phyloP scores from a whole-genome alignment of 2,329 filamentous ascomycete species.

The Sporothrix curviconia region DNA sequence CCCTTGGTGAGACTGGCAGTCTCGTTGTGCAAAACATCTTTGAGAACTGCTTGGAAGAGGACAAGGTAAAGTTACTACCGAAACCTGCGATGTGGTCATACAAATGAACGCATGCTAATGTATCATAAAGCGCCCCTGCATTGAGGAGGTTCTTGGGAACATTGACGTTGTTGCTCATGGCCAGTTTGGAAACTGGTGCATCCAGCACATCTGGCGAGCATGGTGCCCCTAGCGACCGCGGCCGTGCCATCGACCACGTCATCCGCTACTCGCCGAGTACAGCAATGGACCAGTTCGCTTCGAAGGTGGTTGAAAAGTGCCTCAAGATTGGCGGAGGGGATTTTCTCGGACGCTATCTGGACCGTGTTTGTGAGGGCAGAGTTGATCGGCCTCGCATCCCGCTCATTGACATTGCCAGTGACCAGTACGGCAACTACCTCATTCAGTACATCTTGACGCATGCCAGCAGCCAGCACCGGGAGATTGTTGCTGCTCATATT shows the following conservation, averaged over 20 bases:
- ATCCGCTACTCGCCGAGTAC: conserved; percentile 88
- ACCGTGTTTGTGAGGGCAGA: conserved; percentile 87
- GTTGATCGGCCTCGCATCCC: conserved; percentile 90
- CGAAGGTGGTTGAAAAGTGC: conserved; percentile 98
- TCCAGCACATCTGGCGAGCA: conserved; percentile 99
- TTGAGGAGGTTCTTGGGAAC: conserved; percentile 89
- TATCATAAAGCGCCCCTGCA: conserved; percentile 70
- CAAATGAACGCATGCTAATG: conserved; percentile 8
- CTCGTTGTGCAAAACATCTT: conserved; percentile 99
- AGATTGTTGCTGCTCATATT: conserved; percentile 88
- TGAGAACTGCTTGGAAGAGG: conserved; percentile 96
- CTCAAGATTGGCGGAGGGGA: conserved; percentile 90
- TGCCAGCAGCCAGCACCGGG: conserved; percentile 78
- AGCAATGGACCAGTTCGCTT: conserved; percentile 99
- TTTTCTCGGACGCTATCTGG: conserved; percentile 86
- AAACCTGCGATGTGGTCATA: background rate
- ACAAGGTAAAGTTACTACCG: conserved; percentile 62
- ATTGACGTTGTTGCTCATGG: conserved; percentile 96
- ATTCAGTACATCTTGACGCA: conserved; percentile 96
- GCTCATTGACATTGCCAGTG: conserved; percentile 94
- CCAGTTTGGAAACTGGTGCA: conserved; percentile 99
- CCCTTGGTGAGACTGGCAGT: conserved; percentile 92
- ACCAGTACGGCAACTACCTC: conserved; percentile 98
- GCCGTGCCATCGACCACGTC: conserved; percentile 90
- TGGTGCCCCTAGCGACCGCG: conserved; percentile 82